Percentiles rank a stretch among this genome's conserved stretches.
These are phyloP conservation scores for Arthrobotrys iridis DNA, from an alignment of 2,329 filamentous ascomycete genomes.

Conservation along the genomic window DNA sequence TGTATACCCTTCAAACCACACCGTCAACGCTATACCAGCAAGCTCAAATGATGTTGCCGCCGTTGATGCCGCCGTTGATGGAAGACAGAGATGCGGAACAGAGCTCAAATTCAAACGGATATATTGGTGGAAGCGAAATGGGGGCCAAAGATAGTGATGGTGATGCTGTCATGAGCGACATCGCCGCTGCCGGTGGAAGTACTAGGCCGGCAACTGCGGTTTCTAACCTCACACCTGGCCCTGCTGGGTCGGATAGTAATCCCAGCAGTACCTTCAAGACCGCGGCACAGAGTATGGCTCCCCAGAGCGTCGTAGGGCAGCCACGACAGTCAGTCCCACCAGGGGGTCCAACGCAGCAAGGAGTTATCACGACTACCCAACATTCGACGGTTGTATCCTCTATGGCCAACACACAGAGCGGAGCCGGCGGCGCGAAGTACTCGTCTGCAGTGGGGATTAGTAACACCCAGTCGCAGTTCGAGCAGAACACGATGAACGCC, in stretches of 20 bases:
- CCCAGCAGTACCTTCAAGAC: constrained; percentile 65
- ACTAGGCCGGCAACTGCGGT: constrained; percentile 7
- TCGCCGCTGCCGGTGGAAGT: constrained; percentile 14
- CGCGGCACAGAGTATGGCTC: constrained; percentile 65
- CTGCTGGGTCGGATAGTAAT: constrained; percentile 37
- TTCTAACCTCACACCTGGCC: not conserved
- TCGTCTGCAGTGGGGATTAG: constrained; percentile 60
- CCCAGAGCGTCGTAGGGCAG: constrained; percentile 63
- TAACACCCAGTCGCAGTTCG: constrained; percentile 69
- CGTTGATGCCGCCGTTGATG: constrained; percentile 1
- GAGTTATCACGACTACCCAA: constrained; percentile 65
- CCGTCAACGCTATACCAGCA: constrained; percentile 27
- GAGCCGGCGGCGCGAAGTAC: constrained; percentile 53
- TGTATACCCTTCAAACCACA: constrained; percentile 19
- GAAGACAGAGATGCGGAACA: constrained; percentile 31
- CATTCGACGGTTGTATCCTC: constrained; percentile 23
- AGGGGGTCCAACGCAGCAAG: constrained; percentile 60
- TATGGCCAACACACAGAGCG: constrained; percentile 27
- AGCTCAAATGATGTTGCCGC: constrained; percentile 38
- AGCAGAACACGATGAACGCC: constrained; percentile 79
- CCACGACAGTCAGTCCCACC: constrained; percentile 62
- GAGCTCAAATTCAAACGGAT: constrained; percentile 39
- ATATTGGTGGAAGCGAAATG: constrained; percentile 43
- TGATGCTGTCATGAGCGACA: constrained; percentile 53
- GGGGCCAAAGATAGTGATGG: constrained; percentile 50